Conservation (phyloP, 768 basidiomycete genomes). For the Candolleomyces eurysporus region DNA sequence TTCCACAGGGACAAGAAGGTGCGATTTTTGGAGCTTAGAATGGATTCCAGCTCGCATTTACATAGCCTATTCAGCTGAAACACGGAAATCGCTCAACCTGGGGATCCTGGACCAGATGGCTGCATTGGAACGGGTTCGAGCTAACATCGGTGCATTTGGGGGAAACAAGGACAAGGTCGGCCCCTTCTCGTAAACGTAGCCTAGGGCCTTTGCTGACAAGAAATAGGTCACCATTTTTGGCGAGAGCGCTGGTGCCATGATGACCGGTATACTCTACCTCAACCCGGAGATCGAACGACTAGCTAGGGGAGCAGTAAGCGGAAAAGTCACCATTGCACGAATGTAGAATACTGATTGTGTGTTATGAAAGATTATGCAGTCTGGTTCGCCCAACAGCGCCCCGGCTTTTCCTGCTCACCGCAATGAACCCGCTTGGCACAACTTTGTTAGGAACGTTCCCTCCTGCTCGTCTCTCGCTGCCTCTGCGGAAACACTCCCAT, state of each 20-base stretch:
- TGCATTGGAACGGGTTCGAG: conserved; percentile 55
- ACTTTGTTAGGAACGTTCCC: conserved; percentile 35
- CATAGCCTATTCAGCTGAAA: conserved; percentile 25
- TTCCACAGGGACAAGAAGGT: conserved; percentile 38
- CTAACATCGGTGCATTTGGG: conserved; percentile 58
- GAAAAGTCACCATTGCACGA: neutral
- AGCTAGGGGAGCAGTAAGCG: conserved; percentile 31
- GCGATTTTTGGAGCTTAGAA: conserved; percentile 24
- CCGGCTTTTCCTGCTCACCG: conserved; percentile 28
- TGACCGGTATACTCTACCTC: conserved; percentile 34
- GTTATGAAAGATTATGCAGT: conserved; percentile 35
- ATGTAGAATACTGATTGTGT: too few species aligned
- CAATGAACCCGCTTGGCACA: conserved; percentile 34
- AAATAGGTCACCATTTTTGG: conserved; percentile 28
- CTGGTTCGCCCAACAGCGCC: conserved; percentile 35
- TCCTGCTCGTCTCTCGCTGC: conserved; percentile 26
- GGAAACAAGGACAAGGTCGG: conserved; percentile 41
- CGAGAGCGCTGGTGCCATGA: conserved; percentile 9
- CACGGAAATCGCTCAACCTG: conserved; percentile 39
- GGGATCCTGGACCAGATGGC: conserved; percentile 45
- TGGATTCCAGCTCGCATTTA: conserved; percentile 31
- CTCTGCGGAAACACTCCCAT: conserved; percentile 33
- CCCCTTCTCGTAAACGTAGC: too few species aligned
- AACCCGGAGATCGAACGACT: conserved; percentile 30
- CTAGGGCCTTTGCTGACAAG: conserved; percentile 21